Conservation (phyloP, 139 green algal species). For the Chara braunii region DNA sequence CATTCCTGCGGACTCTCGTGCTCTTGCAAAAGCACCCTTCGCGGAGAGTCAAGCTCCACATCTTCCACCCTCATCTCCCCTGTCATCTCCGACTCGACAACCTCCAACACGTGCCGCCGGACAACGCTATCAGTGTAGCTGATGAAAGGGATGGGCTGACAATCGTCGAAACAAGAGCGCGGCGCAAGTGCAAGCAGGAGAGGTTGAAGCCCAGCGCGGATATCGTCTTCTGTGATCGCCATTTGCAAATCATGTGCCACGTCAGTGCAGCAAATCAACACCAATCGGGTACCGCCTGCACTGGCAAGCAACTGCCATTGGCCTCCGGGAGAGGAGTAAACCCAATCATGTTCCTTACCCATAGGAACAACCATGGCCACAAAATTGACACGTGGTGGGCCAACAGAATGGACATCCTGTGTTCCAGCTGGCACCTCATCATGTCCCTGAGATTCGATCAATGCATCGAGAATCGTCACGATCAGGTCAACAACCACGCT, state of each 20-base stretch:
- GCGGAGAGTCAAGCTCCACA: neutral
- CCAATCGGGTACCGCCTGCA: neutral
- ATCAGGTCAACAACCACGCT: too few species aligned
- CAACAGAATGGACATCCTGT: too few species aligned
- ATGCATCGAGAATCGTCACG: too few species aligned
- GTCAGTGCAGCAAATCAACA: neutral
- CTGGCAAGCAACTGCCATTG: slow-evolving; percentile 13
- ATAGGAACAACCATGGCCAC: neutral
- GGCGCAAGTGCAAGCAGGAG: slow-evolving; percentile 11
- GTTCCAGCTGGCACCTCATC: too few species aligned
- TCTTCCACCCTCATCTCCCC: slow-evolving; percentile 13
- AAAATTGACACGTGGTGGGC: too few species aligned
- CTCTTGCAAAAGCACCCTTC: neutral
- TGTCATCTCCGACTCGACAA: slow-evolving; percentile 5
- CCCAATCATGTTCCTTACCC: neutral
- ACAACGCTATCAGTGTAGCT: neutral
- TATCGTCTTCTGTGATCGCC: too few species aligned
- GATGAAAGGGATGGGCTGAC: neutral
- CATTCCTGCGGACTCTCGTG: neutral
- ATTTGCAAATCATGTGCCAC: neutral
- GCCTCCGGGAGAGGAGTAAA: neutral
- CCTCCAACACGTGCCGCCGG: neutral
- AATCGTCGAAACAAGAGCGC: neutral
- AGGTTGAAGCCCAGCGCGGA: neutral
- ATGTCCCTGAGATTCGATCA: too few species aligned